Evolutionary conservation across 1,284 basidiomycete species (phyloP).

Genomic region (Ganoderma resinaceum): DNA sequence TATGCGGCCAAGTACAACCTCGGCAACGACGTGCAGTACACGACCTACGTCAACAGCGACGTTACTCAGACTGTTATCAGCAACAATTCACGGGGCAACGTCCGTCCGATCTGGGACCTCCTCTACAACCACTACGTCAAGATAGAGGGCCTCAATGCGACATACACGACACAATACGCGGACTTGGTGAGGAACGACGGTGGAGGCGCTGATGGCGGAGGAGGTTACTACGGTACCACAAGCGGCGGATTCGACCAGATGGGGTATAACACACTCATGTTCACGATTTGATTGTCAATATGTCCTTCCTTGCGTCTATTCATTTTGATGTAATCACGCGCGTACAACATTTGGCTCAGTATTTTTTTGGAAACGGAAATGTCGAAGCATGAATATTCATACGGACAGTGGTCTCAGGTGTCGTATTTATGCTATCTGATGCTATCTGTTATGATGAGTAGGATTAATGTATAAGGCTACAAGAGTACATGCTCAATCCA

Average conservation of each 20-base stretch:
- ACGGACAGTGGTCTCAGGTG: neutral
- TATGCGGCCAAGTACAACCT: slow-evolving; percentile 20
- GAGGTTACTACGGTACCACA: slow-evolving; percentile 10
- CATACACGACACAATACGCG: slow-evolving; percentile 15
- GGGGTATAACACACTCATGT: slow-evolving; percentile 16
- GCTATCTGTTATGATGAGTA: slow-evolving; percentile 6
- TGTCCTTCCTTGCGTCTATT: too few relatives aligned
- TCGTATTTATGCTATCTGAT: neutral
- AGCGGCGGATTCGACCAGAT: slow-evolving; percentile 18
- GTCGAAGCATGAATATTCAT: too few relatives aligned
- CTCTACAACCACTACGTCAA: slow-evolving; percentile 19
- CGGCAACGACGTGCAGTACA: slow-evolving; percentile 21
- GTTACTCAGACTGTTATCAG: slow-evolving; percentile 20
- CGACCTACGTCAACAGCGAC: slow-evolving; percentile 17
- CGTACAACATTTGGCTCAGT: too few relatives aligned
- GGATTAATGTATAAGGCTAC: slow-evolving; percentile 22
- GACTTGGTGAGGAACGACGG: slow-evolving; percentile 13
- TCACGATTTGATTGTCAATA: slow-evolving; percentile 1
- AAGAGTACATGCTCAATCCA: slow-evolving; percentile 14
- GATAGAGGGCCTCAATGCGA: slow-evolving; percentile 2
- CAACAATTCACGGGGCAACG: slow-evolving; percentile 11
- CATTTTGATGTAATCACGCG: too few relatives aligned
- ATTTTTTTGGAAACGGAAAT: too few relatives aligned
- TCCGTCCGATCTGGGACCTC: slow-evolving; percentile 18
- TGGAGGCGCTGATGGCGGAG: slow-evolving; percentile 12